Conservation (phyloP, 805 yeast genomes). For the Candida silvicultrix region DNA sequence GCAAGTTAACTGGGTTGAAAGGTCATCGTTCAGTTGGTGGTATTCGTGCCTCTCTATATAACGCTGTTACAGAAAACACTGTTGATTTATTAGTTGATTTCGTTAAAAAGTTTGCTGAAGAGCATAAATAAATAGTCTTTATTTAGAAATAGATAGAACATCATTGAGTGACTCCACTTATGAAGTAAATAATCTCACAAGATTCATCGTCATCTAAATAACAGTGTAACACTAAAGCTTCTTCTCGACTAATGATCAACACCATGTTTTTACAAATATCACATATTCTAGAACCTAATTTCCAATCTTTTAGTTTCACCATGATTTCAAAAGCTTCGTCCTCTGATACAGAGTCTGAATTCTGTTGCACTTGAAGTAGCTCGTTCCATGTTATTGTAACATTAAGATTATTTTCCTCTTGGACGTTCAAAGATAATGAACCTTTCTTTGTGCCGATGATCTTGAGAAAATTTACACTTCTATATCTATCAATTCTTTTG, state of each 20-base stretch:
- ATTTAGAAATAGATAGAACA: not conserved
- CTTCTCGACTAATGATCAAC: constrained; percentile 48
- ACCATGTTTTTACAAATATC: constrained; percentile 57
- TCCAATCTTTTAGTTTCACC: constrained; percentile 63
- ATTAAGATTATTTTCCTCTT: constrained; percentile 44
- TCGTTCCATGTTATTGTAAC: constrained; percentile 58
- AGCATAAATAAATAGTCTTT: constrained; percentile 14
- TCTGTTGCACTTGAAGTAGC: constrained; percentile 36
- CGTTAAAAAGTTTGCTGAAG: constrained; percentile 52
- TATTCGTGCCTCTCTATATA: constrained; percentile 87
- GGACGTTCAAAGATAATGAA: constrained; percentile 42
- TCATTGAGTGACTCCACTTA: constrained; percentile 25
- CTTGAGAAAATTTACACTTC: constrained; percentile 42
- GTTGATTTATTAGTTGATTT: constrained; percentile 51
- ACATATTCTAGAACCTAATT: constrained; percentile 52
- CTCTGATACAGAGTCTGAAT: constrained; percentile 21
- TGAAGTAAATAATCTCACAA: constrained; percentile 60
- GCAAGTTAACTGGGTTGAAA: constrained; percentile 69
- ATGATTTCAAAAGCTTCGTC: constrained; percentile 36
- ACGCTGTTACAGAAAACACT: constrained; percentile 68
- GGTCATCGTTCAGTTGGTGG: constrained; percentile 99
- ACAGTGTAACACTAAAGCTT: constrained; percentile 62
- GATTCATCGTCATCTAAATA: constrained; percentile 56
- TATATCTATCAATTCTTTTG: constrained; percentile 62
- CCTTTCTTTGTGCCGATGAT: constrained; percentile 47